Conservation (phyloP, 345 rosid genomes). For the Arabidopsis suecica region DNA sequence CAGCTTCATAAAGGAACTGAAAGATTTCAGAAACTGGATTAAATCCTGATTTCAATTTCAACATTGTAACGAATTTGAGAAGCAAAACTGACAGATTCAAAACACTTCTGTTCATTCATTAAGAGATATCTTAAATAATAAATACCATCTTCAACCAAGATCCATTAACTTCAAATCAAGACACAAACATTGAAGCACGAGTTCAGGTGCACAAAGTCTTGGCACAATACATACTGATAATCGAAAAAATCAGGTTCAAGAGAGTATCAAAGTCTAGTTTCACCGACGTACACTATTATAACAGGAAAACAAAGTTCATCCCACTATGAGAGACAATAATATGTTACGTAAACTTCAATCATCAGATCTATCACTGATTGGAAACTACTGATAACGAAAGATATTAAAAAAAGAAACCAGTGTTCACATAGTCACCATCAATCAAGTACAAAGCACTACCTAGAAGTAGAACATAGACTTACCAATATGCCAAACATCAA, state of each 20-base stretch:
- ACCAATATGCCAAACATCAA: not conserved
- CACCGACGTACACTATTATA: not conserved
- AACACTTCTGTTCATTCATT: not conserved
- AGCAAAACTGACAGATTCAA: not conserved
- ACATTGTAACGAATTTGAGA: not conserved
- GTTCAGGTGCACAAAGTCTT: slow-evolving; percentile 5
- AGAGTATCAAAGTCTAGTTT: not conserved
- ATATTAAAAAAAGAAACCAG: not conserved
- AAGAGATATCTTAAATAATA: not conserved
- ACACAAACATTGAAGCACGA: slow-evolving; percentile 1
- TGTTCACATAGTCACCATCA: not conserved
- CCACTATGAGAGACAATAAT: not conserved
- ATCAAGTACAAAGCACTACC: not conserved
- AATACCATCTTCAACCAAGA: not conserved
- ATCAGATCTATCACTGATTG: slow-evolving; percentile 11
- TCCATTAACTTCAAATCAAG: not conserved
- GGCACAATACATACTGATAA: not conserved
- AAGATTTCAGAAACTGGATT: slow-evolving; percentile 24
- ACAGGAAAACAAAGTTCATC: not conserved
- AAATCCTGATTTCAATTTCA: not conserved
- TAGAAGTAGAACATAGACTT: not conserved
- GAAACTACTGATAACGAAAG: not conserved
- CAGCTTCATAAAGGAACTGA: slow-evolving; percentile 93
- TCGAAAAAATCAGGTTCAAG: not conserved
- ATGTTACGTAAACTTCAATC: not conserved